Conservation (phyloP, 495 filamentous ascomycete species). For the Jackrogersella minutella region DNA sequence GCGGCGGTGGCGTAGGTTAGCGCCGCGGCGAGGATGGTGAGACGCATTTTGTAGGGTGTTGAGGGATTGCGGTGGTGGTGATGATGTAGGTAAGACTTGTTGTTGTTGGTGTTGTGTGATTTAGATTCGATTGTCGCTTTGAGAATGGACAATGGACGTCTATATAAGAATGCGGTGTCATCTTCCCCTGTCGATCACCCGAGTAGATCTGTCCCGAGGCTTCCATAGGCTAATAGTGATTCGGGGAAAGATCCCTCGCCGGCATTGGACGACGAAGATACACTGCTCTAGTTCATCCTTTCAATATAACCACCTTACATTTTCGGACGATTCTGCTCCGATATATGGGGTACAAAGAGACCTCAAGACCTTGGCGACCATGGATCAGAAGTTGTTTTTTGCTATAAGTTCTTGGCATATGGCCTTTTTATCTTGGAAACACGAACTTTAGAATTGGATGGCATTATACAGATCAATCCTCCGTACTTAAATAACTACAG, state of each 20-base stretch:
- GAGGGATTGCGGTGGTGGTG: neutral
- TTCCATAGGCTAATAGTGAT: constrained; percentile 1
- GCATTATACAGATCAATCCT: too few species aligned
- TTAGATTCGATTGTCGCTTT: constrained; percentile 17
- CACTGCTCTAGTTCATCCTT: constrained; percentile 2
- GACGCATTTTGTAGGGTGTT: constrained; percentile 42
- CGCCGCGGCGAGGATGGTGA: constrained; percentile 40
- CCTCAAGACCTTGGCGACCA: constrained; percentile 22
- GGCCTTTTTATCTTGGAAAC: neutral
- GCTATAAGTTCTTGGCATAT: neutral
- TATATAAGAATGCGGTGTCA: neutral
- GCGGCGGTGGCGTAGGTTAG: constrained; percentile 35
- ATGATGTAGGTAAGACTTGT: neutral
- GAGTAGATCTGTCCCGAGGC: neutral
- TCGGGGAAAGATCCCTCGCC: neutral
- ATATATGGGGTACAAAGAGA: constrained; percentile 11
- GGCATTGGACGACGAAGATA: neutral
- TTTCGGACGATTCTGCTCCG: constrained; percentile 28
- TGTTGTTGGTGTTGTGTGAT: neutral
- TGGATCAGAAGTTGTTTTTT: neutral
- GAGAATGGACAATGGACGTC: neutral
- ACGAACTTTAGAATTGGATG: too few species aligned
- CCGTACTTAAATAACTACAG: too few species aligned
- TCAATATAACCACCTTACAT: constrained; percentile 8
- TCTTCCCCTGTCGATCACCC: constrained; percentile 18